Conservation (phyloP, 805 yeast species). For the Zygotorulaspora florentina region DNA sequence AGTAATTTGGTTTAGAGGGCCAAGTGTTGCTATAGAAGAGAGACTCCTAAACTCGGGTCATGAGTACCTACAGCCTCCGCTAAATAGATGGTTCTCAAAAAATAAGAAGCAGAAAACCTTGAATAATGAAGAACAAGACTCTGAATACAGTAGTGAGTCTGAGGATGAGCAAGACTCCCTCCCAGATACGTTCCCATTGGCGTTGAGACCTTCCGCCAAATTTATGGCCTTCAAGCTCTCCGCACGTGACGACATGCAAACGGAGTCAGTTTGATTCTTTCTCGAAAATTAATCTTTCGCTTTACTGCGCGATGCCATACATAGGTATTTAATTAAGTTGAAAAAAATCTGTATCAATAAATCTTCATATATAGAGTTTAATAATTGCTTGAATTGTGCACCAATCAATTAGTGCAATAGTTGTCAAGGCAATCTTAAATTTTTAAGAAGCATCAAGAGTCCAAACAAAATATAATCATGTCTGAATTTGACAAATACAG, state of each 20-base stretch:
- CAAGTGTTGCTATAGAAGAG: constrained; percentile 48
- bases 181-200: constrained; percentile 25
- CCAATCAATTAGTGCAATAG: no score
- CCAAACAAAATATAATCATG: constrained; percentile 15
- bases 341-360: background rate
- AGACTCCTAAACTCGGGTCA: constrained; percentile 35
- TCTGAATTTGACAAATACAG: constrained; percentile 64
- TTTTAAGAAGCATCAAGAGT: no score
- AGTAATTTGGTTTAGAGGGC: constrained; percentile 64
- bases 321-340: background rate
- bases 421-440: background rate
- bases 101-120: constrained; percentile 25
- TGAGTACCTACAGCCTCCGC: constrained; percentile 15
- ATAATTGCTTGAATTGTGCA: background rate
- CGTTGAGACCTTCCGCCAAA: constrained; percentile 60
- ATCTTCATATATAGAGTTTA: background rate
- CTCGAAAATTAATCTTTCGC: background rate
- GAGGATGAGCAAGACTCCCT: constrained; percentile 19
- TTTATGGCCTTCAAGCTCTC: constrained; percentile 59
- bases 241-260: constrained; percentile 13
- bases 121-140: constrained; percentile 24
- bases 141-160: constrained; percentile 20
- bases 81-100: constrained; percentile 26
- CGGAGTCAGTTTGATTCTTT: constrained; percentile 14
- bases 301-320: background rate